These are phyloP conservation scores for Lodderomyces metapsilosis DNA, from an alignment of 1,139 yeast genomes.

Conservation along the genomic window DNA sequence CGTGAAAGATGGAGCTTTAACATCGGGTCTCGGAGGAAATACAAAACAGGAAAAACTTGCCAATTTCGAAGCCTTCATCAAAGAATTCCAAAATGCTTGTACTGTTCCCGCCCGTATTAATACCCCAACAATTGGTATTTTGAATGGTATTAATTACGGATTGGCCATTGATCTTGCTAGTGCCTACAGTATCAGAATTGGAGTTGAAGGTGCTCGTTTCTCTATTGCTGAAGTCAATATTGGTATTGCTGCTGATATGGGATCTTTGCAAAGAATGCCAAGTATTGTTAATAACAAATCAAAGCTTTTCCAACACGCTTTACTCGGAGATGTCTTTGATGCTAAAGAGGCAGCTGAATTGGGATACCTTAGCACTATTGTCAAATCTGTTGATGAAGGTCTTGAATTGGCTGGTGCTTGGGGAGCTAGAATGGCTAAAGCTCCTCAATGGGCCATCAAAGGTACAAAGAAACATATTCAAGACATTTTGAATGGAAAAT, in stretches of 20 bases:
- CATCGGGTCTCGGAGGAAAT: constrained; percentile 6
- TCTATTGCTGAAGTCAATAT: constrained; percentile 70
- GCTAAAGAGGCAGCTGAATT: constrained; percentile 54
- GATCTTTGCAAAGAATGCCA: constrained; percentile 71
- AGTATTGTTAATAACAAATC: constrained; percentile 54
- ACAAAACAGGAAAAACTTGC: constrained; percentile 20
- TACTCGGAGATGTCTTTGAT: constrained; percentile 59
- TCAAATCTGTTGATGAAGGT: constrained; percentile 49
- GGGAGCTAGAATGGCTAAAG: constrained; percentile 49
- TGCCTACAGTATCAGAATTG: constrained; percentile 58
- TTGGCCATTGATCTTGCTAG: constrained; percentile 68
- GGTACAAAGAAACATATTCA: constrained; percentile 66
- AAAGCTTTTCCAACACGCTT: constrained; percentile 58
- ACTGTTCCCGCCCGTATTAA: constrained; percentile 44
- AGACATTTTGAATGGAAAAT: constrained; percentile 46
- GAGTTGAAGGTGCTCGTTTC: constrained; percentile 51
- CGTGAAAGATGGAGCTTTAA: constrained; percentile 37
- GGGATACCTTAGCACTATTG: constrained; percentile 55
- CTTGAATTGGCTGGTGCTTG: constrained; percentile 47
- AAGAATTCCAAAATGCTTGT: constrained; percentile 59
- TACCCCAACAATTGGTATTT: constrained; percentile 49
- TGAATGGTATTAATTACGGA: constrained; percentile 54
- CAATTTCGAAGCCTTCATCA: constrained; percentile 40
- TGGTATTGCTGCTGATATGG: constrained; percentile 81
- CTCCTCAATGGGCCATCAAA: constrained; percentile 58